phyloP scores from a whole-genome alignment of 164 flowering plant species.

The Annona squamosa region DNA sequence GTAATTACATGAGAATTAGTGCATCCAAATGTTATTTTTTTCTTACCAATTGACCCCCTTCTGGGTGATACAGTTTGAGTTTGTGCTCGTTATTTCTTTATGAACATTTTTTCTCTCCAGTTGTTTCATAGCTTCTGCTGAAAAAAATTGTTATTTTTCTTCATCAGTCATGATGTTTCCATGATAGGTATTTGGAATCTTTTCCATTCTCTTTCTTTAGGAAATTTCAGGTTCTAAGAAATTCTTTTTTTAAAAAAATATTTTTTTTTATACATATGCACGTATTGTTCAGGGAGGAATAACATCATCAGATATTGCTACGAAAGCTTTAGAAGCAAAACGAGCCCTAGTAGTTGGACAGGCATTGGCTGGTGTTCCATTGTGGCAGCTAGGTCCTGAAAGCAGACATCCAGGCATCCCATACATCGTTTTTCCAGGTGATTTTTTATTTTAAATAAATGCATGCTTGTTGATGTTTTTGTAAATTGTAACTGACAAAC shows the following conservation, averaged over 20 bases:
- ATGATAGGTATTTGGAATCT: neutral
- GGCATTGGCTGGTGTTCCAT: slow-evolving; percentile 94
- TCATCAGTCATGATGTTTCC: neutral
- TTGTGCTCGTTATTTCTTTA: too few relatives aligned
- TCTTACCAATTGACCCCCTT: too few relatives aligned
- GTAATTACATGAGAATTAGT: too few relatives aligned
- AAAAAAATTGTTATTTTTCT: neutral
- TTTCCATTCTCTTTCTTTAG: neutral
- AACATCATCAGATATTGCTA: slow-evolving; percentile 95
- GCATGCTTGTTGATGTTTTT: neutral
- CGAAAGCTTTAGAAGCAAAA: slow-evolving; percentile 84
- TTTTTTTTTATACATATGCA: neutral
- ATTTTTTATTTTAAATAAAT: slow-evolving; percentile 1
- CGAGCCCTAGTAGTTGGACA: slow-evolving; percentile 87
- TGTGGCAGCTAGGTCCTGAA: slow-evolving; percentile 95
- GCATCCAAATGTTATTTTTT: too few relatives aligned
- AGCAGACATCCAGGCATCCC: slow-evolving; percentile 96
- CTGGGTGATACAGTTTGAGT: too few relatives aligned
- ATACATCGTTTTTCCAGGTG: slow-evolving; percentile 97
- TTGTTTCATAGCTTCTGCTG: neutral
- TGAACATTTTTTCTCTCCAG: too few relatives aligned
- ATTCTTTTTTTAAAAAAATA: neutral
- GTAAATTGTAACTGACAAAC: neutral
- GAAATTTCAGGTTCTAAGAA: neutral
- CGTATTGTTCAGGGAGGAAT: slow-evolving; percentile 72